Base-by-base conservation (phyloP, 805 yeast species). In the Danielozyma ontarioensis region DNA sequence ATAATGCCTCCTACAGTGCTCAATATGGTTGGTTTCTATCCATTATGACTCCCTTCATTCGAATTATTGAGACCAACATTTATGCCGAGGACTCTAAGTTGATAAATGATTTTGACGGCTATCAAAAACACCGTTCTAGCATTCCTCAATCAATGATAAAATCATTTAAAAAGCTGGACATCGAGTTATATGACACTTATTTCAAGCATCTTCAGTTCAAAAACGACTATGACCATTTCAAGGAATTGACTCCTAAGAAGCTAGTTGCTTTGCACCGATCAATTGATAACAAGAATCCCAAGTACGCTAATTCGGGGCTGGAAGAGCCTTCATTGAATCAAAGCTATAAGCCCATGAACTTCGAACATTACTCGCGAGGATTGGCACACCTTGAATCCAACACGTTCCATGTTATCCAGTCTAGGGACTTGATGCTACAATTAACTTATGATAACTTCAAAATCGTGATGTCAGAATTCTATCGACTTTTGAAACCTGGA, bases 1-100 rank as follows among this genome's bases (percentile, higher is more conserved):
- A 43, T 44, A 67, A 65, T 36, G 43, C 55, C 2, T 44, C 44
- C 29, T 59, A 47, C 41, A 59, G 67, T 36, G 44, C 53, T 7
- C 61, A 59, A 36, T 62, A 57, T 40, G 44, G 62, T 2, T 65
- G 71, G 72, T 59, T 51, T 33, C 39, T 64, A 30, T 56, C 68
- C 1, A 35, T 59, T 1, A 54, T 64, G 2, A 36, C 49, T 2
- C 72, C 72, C 5, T 67, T 64, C 42, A 46, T 62, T 4, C 41
- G 60, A 21, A 53, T 66, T 3, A 36, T 59, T 29, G 72, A 67
- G 37, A 39, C 51, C 34, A 58, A 53, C 35, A 39, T 55, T 2
- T 51, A 53, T 29, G 39, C 53, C 12, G 71, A 66, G 36, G 41
- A 47, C 28, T 23, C 39, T 3, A 34, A 44, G 3, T 28, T 45